phyloP scores from a whole-genome alignment of 345 rosid species.

The Heritiera fomes region DNA sequence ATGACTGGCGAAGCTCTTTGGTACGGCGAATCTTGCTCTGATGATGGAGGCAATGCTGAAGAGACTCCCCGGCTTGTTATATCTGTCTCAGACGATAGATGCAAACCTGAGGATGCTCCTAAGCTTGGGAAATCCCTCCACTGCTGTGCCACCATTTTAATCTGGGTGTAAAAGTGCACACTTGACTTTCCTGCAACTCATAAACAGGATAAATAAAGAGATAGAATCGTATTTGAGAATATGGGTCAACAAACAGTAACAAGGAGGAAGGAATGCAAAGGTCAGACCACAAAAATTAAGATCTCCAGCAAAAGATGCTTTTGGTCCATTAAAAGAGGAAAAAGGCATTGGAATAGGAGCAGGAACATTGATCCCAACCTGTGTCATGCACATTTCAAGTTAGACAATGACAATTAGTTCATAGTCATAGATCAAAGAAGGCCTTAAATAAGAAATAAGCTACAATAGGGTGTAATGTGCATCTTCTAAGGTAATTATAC shows the following conservation, averaged over 20 bases:
- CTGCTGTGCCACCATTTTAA: slow-evolving; percentile 42
- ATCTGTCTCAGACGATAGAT: slow-evolving; percentile 27
- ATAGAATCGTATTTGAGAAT: slow-evolving; percentile 1
- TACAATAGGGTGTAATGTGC: neutral
- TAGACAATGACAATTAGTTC: slow-evolving; percentile 8
- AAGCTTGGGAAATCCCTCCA: slow-evolving; percentile 39
- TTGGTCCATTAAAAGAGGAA: slow-evolving; percentile 29
- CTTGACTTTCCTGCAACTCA: slow-evolving; percentile 39
- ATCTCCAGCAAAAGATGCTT: slow-evolving; percentile 37
- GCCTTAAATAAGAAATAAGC: neutral
- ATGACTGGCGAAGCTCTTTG: slow-evolving; percentile 23
- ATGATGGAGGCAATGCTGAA: slow-evolving; percentile 32
- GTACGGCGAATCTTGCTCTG: slow-evolving; percentile 30
- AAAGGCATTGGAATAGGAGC: slow-evolving; percentile 39
- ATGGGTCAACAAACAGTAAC: neutral
- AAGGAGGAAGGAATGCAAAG: neutral
- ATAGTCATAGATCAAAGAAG: neutral
- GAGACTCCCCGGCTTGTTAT: slow-evolving; percentile 36
- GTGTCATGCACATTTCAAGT: slow-evolving; percentile 17
- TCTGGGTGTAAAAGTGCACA: slow-evolving; percentile 43
- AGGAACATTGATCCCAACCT: slow-evolving; percentile 52
- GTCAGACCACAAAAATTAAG: slow-evolving; percentile 38
- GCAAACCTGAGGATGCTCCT: slow-evolving; percentile 28
- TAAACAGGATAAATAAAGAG: neutral
- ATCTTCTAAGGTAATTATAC: neutral